Conservation (phyloP, 192 early-diverging fungal species). For the Backusella parvicylindrica region DNA sequence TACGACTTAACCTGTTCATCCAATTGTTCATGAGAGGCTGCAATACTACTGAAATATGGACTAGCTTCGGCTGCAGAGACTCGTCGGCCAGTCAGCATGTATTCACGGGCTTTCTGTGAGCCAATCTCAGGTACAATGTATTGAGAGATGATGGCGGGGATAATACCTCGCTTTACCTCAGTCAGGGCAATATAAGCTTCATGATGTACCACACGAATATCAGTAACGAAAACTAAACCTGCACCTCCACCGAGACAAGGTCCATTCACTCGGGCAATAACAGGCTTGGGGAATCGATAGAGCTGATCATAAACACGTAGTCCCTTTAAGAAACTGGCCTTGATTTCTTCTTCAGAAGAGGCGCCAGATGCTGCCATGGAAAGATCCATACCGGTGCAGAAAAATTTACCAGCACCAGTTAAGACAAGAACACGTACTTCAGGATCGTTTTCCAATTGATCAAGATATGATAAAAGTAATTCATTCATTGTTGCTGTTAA, state of each 20-base stretch:
- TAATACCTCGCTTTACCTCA: slow-evolving; percentile 56
- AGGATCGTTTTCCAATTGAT: slow-evolving; percentile 40
- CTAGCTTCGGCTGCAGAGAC: slow-evolving; percentile 41
- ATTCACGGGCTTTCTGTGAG: slow-evolving; percentile 45
- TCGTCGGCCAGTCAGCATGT: slow-evolving; percentile 52
- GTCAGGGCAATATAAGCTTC: slow-evolving; percentile 50
- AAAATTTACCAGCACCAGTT: slow-evolving; percentile 60
- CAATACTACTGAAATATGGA: slow-evolving; percentile 35
- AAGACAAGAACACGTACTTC: slow-evolving; percentile 50
- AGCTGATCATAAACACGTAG: slow-evolving; percentile 42
- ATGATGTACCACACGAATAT: slow-evolving; percentile 47
- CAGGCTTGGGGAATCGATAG: slow-evolving; percentile 42
- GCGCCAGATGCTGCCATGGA: slow-evolving; percentile 17
- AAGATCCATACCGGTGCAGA: slow-evolving; percentile 66
- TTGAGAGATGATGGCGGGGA: slow-evolving; percentile 66
- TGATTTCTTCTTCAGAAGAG: background rate
- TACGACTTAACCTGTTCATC: slow-evolving; percentile 45
- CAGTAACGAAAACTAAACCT: slow-evolving; percentile 51
- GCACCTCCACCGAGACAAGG: slow-evolving; percentile 62
- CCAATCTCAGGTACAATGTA: slow-evolving; percentile 58
- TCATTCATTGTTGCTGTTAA: slow-evolving; percentile 44
- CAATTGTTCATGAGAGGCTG: slow-evolving; percentile 29
- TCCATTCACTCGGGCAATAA: slow-evolving; percentile 59
- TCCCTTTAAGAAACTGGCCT: slow-evolving; percentile 30
- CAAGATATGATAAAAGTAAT: slow-evolving; percentile 37